Evolutionary conservation across 208 protist species (phyloP).

Genomic region (Endotrypanum monterogeii): DNA sequence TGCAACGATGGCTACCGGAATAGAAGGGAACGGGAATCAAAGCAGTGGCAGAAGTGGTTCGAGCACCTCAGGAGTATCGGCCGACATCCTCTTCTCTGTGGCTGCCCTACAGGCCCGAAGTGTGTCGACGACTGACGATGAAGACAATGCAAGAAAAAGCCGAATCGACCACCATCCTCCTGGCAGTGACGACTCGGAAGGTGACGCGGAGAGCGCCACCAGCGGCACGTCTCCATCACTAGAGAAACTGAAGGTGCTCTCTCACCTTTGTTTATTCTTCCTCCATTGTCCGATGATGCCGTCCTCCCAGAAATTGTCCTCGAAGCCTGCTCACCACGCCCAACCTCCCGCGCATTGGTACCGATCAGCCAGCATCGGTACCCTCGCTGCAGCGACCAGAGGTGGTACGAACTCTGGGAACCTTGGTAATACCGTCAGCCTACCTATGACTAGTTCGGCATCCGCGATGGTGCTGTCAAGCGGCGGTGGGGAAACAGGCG

Average conservation of each 20-base stretch:
- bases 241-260: slow-evolving; percentile 13
- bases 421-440: slow-evolving; percentile 1
- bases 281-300: slow-evolving; percentile 30
- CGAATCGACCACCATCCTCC: neutral
- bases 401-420: neutral
- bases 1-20: neutral
- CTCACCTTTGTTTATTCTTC: slow-evolving; percentile 21
- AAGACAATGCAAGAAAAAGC: neutral
- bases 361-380: slow-evolving; percentile 7
- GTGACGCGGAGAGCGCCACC: neutral
- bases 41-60: neutral
- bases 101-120: neutral
- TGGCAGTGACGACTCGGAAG: neutral
- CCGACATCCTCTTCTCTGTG: neutral
- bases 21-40: neutral
- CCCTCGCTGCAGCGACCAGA: neutral
- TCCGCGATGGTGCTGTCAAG: neutral
- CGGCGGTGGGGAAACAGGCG: neutral
- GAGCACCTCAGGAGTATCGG: neutral
- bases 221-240: neutral
- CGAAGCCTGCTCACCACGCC: neutral
- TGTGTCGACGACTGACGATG: neutral
- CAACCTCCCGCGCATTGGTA: neutral
- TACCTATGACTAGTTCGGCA: neutral
- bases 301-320: slow-evolving; percentile 3